Conservation (phyloP, 169 alveolate species). For the Eimeria maxima region DNA sequence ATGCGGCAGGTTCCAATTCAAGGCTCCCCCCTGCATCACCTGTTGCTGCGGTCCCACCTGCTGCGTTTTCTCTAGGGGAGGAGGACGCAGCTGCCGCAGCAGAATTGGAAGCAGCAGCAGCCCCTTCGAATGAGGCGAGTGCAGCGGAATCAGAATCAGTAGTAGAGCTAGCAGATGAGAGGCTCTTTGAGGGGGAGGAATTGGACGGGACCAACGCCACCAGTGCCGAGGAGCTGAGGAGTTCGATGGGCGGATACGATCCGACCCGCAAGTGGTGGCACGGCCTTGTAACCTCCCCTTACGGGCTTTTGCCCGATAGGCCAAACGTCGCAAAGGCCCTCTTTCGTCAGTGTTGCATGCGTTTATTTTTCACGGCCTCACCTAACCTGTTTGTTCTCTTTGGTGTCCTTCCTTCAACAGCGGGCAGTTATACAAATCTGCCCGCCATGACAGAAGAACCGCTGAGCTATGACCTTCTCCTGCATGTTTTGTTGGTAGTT, state of each 20-base stretch:
- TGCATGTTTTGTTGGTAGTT: background rate
- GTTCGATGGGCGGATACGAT: background rate
- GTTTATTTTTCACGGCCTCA: background rate
- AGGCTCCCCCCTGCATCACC: background rate
- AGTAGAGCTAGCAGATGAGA: background rate
- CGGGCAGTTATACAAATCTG: too few relatives aligned
- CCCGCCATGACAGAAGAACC: background rate
- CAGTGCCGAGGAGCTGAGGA: background rate
- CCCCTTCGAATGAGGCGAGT: background rate
- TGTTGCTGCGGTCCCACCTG: background rate
- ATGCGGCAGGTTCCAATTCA: background rate
- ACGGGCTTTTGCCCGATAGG: background rate
- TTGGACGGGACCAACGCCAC: background rate
- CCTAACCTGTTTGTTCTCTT: background rate
- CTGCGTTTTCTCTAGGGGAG: background rate
- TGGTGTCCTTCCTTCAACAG: too few relatives aligned
- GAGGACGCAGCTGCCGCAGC: background rate
- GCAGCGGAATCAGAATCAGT: background rate
- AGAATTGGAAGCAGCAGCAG: background rate
- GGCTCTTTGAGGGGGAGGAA: background rate
- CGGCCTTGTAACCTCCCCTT: background rate
- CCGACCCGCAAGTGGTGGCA: conserved; percentile 36
- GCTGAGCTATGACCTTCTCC: background rate
- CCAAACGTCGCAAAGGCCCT: conserved; percentile 8
- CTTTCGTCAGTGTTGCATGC: conserved; percentile 4